Base-by-base conservation (phyloP, 345 rosid genomes). In the Pugionium cornutum region DNA sequence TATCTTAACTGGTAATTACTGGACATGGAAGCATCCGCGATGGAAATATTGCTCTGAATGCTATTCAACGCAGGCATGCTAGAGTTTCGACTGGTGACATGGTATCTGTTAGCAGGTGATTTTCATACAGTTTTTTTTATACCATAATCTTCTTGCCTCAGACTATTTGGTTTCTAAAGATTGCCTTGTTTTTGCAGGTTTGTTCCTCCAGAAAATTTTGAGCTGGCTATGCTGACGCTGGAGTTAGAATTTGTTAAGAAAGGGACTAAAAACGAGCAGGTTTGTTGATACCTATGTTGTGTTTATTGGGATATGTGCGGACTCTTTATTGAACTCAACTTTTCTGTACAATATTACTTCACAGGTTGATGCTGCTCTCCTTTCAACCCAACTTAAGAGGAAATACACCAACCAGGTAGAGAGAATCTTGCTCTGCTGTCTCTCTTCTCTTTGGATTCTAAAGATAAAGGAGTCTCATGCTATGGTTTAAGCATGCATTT, bases 181-280 rank as follows among this genome's bases (percentile, higher is more conserved):
- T 1, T 35, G n/a, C 0, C 4, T 42, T 18, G 1, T 41, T 48
- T 39, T 30, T 75, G 58, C 69, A 95, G 99, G 77, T 91, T 87
- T 72, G 58, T 82, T 29, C 99, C 88, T 60, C 96, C 96, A 0
- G 94, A 91, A 32, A 56, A 80, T 71, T 95, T 81, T 70, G 81
- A 83, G 57, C 81, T 95, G 41, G 95, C 89, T 4, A 11, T 95
- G 79, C 83, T 95, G 36, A 81, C 87, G 32, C 80, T 86, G 4
- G 99, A 95, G 70, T 68, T 95, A 75, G 97, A 95, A 67, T 95
- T 95, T 71, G 96, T 91, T 9, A 95, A 95, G 74, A 91, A 81
- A 74, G 97, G 96, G 31, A 82, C 90, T 37, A 91, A 80, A 79
- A 91, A 36, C 75, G 99, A 94, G 76, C 91, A 86, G 84, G 99